A percentile compares a stretch with the other conserved stretches of the same genome.
These are phyloP conservation scores for Isabelozyma gotoi DNA, from an alignment of 805 yeast genomes.

Conservation along the genomic window DNA sequence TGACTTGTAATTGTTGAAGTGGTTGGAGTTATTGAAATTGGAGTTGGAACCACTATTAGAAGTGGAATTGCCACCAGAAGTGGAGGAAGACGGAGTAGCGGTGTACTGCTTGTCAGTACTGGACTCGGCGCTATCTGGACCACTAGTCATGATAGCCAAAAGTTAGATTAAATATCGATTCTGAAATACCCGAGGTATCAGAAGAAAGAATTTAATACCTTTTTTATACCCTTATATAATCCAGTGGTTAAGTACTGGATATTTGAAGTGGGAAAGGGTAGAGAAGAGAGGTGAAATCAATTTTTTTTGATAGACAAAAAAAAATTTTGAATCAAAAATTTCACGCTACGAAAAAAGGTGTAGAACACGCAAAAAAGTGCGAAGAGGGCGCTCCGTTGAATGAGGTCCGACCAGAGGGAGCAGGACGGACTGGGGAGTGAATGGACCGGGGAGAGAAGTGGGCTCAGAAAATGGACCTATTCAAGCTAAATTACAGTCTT, in stretches of 20 bases:
- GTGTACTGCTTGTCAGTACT: neutral
- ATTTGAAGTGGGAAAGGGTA: neutral
- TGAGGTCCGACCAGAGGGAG: too few species aligned
- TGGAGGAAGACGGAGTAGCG: conserved; percentile 3
- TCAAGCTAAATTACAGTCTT: too few species aligned
- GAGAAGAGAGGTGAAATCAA: neutral
- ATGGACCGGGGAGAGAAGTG: neutral
- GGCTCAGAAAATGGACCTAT: too few species aligned
- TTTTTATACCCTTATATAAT: neutral
- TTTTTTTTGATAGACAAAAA: too few species aligned
- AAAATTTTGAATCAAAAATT: neutral
- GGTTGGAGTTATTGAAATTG: conserved; percentile 5
- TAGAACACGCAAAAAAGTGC: neutral
- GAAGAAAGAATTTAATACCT: neutral
- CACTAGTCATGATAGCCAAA: neutral
- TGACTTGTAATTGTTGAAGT: conserved; percentile 7
- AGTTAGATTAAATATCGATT: neutral
- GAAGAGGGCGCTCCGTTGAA: too few species aligned
- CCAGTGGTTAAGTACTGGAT: neutral
- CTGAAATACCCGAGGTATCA: neutral
- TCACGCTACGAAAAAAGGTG: neutral
- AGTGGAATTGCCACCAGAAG: conserved; percentile 4
- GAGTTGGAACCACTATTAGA: conserved; percentile 2
- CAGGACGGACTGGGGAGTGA: neutral
- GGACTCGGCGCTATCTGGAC: neutral